A percentile compares a stretch with the other conserved stretches of the same genome.
Evolutionary conservation across 2,329 filamentous ascomycete genomes (phyloP).

Genomic region (Talaromyces sp.): DNA sequence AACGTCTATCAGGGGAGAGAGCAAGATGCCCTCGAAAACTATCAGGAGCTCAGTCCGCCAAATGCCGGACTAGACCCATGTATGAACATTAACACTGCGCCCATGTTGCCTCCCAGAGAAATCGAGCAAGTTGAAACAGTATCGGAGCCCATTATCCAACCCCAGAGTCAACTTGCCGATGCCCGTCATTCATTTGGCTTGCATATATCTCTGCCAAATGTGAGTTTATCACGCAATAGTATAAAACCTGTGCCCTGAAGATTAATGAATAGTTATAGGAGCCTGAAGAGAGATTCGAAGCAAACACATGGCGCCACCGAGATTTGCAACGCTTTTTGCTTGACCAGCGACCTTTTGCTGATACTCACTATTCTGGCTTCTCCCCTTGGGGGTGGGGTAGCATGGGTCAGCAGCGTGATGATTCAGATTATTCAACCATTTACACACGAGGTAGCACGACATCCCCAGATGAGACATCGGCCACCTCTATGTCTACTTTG

Average conservation of each 20-base stretch:
- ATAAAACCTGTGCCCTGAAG: not conserved
- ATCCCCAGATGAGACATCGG: not conserved
- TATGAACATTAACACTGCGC: no score
- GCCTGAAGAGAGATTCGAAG: not conserved
- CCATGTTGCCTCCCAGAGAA: no score
- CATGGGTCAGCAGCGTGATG: slow-evolving; percentile 1
- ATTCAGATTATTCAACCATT: slow-evolving; percentile 8
- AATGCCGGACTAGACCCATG: no score
- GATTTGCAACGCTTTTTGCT: not conserved
- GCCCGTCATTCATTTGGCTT: slow-evolving; percentile 17
- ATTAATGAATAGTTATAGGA: not conserved
- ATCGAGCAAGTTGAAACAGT: no score
- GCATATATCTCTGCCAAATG: slow-evolving; percentile 16
- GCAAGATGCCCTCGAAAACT: no score
- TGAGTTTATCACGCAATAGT: slow-evolving; percentile 5
- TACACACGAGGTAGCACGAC: slow-evolving; percentile 16
- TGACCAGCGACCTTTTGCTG: not conserved
- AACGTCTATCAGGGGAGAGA: no score
- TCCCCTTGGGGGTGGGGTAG: not conserved
- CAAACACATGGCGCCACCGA: not conserved
- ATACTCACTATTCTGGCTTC: not conserved
- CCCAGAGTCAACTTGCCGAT: not conserved
- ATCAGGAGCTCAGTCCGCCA: no score
- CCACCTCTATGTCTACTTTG: slow-evolving; percentile 14
- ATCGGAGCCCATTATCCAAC: no score